Percentiles rank a stretch among this genome's conserved stretches.
These are phyloP conservation scores for Mucor indicus DNA, from an alignment of 371 early-diverging fungal species.

Conservation along the genomic window DNA sequence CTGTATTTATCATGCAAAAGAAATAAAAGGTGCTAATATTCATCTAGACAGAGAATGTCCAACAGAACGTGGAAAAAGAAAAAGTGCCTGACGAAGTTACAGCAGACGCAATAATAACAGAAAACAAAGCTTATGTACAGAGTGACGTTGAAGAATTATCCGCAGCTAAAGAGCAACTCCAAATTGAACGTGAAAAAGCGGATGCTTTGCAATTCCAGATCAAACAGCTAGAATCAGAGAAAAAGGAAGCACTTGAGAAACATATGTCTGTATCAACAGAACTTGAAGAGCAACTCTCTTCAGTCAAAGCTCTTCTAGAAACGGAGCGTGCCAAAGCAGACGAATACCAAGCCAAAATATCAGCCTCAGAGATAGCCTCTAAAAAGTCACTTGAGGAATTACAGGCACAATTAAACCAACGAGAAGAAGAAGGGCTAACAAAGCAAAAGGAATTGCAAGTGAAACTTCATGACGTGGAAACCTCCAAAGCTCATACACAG, in stretches of 20 bases:
- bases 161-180: neutral
- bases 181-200: slow-evolving; percentile 3
- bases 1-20: neutral
- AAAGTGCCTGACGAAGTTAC: too few relatives aligned
- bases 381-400: too few relatives aligned
- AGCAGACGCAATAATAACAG: neutral
- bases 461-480: too few relatives aligned
- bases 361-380: too few relatives aligned
- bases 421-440: neutral
- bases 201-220: slow-evolving; percentile 2
- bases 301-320: neutral
- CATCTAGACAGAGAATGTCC: neutral
- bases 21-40: neutral
- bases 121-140: neutral
- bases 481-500: too few relatives aligned
- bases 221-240: neutral
- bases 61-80: too few relatives aligned
- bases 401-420: too few relatives aligned
- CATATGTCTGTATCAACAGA: neutral
- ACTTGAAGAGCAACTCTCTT: neutral
- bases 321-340: slow-evolving; percentile 1
- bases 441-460: neutral
- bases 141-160: neutral
- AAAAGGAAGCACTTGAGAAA: neutral
- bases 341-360: too few relatives aligned